Conservation (phyloP, 2,329 filamentous ascomycete genomes). For the Cucurbitaria berberidis region DNA sequence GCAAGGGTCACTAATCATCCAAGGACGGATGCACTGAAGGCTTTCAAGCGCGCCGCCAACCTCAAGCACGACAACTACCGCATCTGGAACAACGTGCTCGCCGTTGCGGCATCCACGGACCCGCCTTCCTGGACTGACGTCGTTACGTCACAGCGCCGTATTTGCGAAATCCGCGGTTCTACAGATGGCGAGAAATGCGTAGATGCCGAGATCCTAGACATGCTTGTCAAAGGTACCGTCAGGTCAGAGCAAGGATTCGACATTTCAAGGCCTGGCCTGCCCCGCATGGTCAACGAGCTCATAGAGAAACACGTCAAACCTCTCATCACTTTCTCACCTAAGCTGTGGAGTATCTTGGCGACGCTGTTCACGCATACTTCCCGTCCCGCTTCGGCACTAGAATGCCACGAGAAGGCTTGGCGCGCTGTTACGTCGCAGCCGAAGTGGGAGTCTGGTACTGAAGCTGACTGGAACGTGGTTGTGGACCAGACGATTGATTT, state of each 20-base stretch:
- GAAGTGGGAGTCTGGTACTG: conserved; percentile 62
- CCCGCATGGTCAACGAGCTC: conserved; percentile 70
- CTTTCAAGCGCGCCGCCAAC: conserved; percentile 84
- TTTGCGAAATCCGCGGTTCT: conserved; percentile 74
- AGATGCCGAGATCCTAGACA: conserved; percentile 73
- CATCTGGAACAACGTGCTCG: conserved; percentile 97
- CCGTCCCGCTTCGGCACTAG: conserved; percentile 74
- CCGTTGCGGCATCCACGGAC: conserved; percentile 76
- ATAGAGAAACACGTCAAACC: conserved; percentile 78
- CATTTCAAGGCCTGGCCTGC: conserved; percentile 54
- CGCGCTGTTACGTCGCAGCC: conserved; percentile 68
- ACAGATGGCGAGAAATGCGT: conserved; percentile 76
- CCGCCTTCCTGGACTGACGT: conserved; percentile 80
- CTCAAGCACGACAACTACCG: conserved; percentile 86
- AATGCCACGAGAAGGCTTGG: conserved; percentile 90
- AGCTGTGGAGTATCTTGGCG: conserved; percentile 77
- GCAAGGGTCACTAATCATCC: conserved; percentile 49
- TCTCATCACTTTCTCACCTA: conserved; percentile 78
- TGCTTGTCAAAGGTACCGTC: conserved; percentile 75
- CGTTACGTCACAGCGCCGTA: conserved; percentile 72
- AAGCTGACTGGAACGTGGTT: conserved; percentile 71
- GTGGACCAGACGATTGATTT: conserved; percentile 81
- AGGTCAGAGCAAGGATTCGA: conserved; percentile 49
- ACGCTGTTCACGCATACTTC: conserved; percentile 75
- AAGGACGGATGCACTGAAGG: conserved; percentile 76